phyloP scores from a whole-genome alignment of 108 stramenopile genomes.

The Cyclotella baltica region DNA sequence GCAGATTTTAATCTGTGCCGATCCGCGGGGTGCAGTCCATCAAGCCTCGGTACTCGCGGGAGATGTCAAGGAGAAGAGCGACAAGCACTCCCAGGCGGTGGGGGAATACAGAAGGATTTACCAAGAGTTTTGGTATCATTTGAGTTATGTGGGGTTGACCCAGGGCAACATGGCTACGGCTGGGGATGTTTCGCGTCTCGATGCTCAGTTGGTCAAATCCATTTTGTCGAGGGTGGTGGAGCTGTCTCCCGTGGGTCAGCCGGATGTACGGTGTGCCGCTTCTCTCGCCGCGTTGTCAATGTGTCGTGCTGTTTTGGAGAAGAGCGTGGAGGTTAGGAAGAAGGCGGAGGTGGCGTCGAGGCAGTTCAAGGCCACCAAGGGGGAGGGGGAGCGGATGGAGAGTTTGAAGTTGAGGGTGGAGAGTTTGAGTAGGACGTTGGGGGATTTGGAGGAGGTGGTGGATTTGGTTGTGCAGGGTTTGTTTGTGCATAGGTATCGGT shows the following conservation, averaged over 20 bases:
- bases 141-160: constrained; percentile 67
- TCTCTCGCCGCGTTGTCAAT: constrained; percentile 71
- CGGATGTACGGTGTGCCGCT: constrained; percentile 79
- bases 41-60: constrained; percentile 19
- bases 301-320: constrained; percentile 67
- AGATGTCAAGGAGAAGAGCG: constrained; percentile 13
- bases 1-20: constrained; percentile 63
- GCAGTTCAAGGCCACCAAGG: constrained; percentile 57
- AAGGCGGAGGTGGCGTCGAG: constrained; percentile 64
- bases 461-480: constrained; percentile 66
- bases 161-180: constrained; percentile 49
- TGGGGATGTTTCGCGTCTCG: constrained; percentile 55
- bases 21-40: constrained; percentile 53
- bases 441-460: constrained; percentile 73
- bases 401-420: constrained; percentile 64
- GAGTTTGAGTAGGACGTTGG: constrained; percentile 58
- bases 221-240: constrained; percentile 67
- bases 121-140: constrained; percentile 79
- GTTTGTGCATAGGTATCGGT: constrained; percentile 81
- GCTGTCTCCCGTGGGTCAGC: constrained; percentile 78
- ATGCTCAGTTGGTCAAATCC: constrained; percentile 71
- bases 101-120: constrained; percentile 72
- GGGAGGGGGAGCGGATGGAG: constrained; percentile 53
- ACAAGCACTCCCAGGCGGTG: constrained; percentile 32
- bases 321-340: constrained; percentile 52